Conservation (phyloP, 78 protist genomes). For the Ministeria vibrans region DNA sequence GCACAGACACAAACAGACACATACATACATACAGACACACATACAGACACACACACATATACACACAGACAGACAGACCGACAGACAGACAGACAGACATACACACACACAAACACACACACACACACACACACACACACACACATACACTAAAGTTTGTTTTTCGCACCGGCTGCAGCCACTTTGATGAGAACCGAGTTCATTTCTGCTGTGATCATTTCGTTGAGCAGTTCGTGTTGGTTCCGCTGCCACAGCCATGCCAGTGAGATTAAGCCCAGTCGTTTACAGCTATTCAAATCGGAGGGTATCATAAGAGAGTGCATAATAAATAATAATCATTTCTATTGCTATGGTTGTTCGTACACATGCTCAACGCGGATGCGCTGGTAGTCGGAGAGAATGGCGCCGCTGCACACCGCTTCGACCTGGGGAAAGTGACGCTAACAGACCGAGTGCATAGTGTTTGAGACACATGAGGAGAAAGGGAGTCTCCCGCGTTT, state of each 20-base stretch:
- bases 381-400: constrained; percentile 89
- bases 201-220: background rate
- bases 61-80: background rate
- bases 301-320: too few relatives aligned
- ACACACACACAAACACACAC: background rate
- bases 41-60: background rate
- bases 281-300: too few relatives aligned
- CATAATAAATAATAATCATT: too few relatives aligned
- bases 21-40: background rate
- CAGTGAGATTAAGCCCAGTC: constrained; percentile 13
- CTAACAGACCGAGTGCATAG: background rate
- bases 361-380: constrained; percentile 81
- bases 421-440: constrained; percentile 41
- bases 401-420: constrained; percentile 91
- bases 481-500: background rate
- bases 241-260: background rate
- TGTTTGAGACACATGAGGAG: background rate
- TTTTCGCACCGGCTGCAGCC: background rate
- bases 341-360: too few relatives aligned
- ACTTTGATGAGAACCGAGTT: background rate
- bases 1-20: too few relatives aligned
- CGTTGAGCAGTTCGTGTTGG: background rate
- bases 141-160: background rate
- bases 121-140: background rate
- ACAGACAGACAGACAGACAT: background rate